phyloP scores from a whole-genome alignment of 768 basidiomycete species.

The Punctularia strigosozonata region DNA sequence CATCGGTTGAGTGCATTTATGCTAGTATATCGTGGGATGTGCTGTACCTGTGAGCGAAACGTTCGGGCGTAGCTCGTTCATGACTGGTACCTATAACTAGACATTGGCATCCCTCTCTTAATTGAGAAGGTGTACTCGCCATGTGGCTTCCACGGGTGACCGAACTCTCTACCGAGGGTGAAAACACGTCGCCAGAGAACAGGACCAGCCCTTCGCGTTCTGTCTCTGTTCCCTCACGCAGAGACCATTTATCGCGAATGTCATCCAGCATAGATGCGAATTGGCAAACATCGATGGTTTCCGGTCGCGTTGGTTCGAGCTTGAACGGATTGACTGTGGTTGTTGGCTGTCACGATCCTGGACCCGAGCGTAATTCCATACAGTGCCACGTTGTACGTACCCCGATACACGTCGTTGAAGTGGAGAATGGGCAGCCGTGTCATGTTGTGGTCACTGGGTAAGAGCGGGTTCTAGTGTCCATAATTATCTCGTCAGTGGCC shows the following conservation, averaged over 20 bases:
- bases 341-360: too few relatives aligned
- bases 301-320: conserved; percentile 32
- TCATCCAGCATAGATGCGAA: conserved; percentile 64
- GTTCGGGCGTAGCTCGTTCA: conserved; percentile 74
- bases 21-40: not conserved
- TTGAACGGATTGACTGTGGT: conserved; percentile 74
- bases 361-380: too few relatives aligned
- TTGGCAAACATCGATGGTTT: conserved; percentile 80
- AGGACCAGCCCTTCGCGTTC: conserved; percentile 62
- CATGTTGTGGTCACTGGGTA: conserved; percentile 18
- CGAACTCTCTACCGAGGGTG: conserved; percentile 77
- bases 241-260: conserved; percentile 48
- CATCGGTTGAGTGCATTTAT: not conserved
- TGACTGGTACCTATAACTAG: conserved; percentile 69
- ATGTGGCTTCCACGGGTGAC: conserved; percentile 88
- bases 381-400: too few relatives aligned
- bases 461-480: too few relatives aligned
- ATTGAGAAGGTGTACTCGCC: conserved; percentile 30
- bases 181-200: conserved; percentile 86
- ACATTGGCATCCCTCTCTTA: not conserved
- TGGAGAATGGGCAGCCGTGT: conserved; percentile 39
- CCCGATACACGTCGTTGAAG: conserved; percentile 80
- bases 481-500: too few relatives aligned
- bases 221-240: conserved; percentile 31
- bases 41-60: conserved; percentile 68